phyloP scores from a whole-genome alignment of 306 rosid genomes.

The Lagenaria siceraria region DNA sequence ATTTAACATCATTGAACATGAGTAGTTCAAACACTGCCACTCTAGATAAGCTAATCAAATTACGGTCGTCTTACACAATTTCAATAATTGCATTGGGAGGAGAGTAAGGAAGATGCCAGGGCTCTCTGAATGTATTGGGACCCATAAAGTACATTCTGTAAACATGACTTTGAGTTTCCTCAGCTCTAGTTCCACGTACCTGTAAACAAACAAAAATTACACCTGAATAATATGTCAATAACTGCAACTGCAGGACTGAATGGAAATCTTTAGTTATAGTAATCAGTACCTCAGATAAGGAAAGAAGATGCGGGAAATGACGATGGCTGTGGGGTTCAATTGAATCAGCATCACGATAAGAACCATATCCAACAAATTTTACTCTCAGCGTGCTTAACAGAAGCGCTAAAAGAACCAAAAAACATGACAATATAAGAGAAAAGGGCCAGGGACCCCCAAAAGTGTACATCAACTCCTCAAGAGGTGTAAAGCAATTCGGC shows the following conservation, averaged over 20 bases:
- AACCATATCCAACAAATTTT: constrained; percentile 64
- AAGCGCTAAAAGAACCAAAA: constrained; percentile 58
- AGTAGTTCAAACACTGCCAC: background rate
- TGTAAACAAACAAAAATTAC: constrained; percentile 4
- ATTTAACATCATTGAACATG: background rate
- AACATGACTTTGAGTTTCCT: constrained; percentile 91
- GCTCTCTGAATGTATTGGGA: constrained; percentile 93
- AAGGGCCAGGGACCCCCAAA: constrained; percentile 92
- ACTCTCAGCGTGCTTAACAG: constrained; percentile 60
- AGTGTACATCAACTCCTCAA: constrained; percentile 88
- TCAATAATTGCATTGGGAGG: constrained; percentile 93
- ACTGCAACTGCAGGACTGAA: background rate
- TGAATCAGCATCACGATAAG: constrained; percentile 51
- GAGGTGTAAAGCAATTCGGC: constrained; percentile 94
- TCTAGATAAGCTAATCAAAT: background rate
- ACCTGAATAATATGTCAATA: background rate
- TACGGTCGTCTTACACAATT: constrained; percentile 71
- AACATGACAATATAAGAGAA: constrained; percentile 51
- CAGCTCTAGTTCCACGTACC: constrained; percentile 89
- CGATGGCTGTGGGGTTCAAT: constrained; percentile 54
- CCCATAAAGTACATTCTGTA: constrained; percentile 97
- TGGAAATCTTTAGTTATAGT: constrained; percentile 4
- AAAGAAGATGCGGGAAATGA: constrained; percentile 80
- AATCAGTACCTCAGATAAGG: constrained; percentile 70
- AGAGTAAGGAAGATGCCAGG: constrained; percentile 99